Evolutionary conservation across 805 yeast genomes (phyloP).

Genomic region (Candida silvatica): DNA sequence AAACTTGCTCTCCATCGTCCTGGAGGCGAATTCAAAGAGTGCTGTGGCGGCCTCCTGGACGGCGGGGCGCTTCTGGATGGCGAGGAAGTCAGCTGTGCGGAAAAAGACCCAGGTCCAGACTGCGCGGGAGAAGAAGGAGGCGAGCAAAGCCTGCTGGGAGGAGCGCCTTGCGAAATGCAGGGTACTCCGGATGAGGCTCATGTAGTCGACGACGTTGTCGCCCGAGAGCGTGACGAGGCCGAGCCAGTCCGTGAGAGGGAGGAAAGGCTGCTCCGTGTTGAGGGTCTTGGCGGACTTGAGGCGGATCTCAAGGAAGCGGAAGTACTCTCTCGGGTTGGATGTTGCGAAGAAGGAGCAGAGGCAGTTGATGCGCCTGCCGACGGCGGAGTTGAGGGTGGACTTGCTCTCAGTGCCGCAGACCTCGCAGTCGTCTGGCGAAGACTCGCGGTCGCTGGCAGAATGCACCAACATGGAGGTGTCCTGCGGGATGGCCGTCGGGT

Average conservation of each 20-base stretch:
- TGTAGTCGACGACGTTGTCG: conserved; percentile 25
- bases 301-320: conserved; percentile 23
- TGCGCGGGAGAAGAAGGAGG: conserved; percentile 37
- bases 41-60: conserved; percentile 21
- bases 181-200: conserved; percentile 31
- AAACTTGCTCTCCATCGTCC: conserved; percentile 21
- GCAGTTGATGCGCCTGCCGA: conserved; percentile 31
- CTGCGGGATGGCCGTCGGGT: conserved; percentile 1
- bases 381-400: conserved; percentile 16
- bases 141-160: conserved; percentile 35
- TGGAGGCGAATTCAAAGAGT: conserved; percentile 28
- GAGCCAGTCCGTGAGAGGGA: conserved; percentile 38
- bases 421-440: neutral
- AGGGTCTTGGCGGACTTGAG: conserved; percentile 18
- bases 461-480: neutral
- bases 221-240: conserved; percentile 34
- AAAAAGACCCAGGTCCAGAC: conserved; percentile 42
- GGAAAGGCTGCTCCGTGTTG: conserved; percentile 26
- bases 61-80: conserved; percentile 9
- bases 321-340: conserved; percentile 37
- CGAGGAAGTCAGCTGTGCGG: conserved; percentile 36
- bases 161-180: conserved; percentile 30
- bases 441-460: neutral
- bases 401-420: neutral
- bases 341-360: conserved; percentile 40